Percentiles rank a stretch among this genome's conserved stretches.
These are phyloP conservation scores for Chrysoporthe austroafricana DNA, from an alignment of 2,329 filamentous ascomycete species.

Conservation along the genomic window DNA sequence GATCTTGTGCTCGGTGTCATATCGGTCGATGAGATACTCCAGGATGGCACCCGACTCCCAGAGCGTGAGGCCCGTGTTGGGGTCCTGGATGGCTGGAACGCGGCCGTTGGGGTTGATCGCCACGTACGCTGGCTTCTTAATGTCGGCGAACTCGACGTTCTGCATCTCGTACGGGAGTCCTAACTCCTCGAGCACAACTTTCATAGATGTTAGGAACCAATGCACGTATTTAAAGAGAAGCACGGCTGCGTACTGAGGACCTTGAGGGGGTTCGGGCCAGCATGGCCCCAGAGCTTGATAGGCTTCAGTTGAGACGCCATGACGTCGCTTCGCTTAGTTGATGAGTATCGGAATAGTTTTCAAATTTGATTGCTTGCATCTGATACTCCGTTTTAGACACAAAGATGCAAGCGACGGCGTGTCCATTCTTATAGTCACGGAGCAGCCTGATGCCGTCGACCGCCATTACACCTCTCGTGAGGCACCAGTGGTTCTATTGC, in stretches of 20 bases:
- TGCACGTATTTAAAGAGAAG: no score
- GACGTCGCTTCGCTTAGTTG: not conserved
- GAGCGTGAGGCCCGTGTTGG: conserved; percentile 49
- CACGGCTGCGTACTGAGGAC: conserved; percentile 26
- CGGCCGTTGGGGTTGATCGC: conserved; percentile 24
- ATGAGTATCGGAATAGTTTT: not conserved
- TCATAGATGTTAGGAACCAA: not conserved
- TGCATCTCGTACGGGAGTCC: conserved; percentile 36
- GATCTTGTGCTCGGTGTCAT: conserved; percentile 48
- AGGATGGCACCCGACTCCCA: conserved; percentile 57
- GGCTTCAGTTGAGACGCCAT: conserved; percentile 35
- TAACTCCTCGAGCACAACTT: conserved; percentile 38
- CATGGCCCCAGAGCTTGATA: conserved; percentile 35
- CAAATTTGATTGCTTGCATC: not conserved
- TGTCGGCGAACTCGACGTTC: conserved; percentile 27
- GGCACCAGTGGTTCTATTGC: no score
- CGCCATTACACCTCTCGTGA: no score
- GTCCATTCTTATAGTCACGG: not conserved
- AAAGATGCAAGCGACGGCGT: not conserved
- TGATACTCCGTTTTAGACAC: not conserved
- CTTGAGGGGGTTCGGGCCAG: conserved; percentile 39
- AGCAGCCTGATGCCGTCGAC: no score
- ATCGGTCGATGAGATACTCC: conserved; percentile 49
- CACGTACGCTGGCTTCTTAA: conserved; percentile 14
- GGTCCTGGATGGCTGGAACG: conserved; percentile 34